Conservation (phyloP, 805 yeast genomes). For the Saitoella complicata region DNA sequence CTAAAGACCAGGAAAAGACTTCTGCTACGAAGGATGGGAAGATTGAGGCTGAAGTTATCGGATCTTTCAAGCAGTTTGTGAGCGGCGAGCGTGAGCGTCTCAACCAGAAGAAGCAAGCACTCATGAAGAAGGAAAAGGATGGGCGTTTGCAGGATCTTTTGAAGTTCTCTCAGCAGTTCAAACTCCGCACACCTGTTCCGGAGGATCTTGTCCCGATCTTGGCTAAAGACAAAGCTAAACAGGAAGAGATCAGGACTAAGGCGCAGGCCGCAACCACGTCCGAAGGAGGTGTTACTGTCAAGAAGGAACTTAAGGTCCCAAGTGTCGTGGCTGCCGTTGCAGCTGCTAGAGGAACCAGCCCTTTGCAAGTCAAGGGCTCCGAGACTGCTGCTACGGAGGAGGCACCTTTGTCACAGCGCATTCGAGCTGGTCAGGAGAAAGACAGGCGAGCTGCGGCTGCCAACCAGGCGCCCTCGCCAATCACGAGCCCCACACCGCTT, state of each 20-base stretch:
- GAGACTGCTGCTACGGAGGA: not conserved
- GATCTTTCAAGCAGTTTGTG: slow-evolving; percentile 20
- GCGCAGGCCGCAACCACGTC: slow-evolving; percentile 10
- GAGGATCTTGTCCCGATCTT: slow-evolving; percentile 52
- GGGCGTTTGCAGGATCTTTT: slow-evolving; percentile 30
- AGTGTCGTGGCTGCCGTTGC: slow-evolving; percentile 9
- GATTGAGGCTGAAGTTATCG: slow-evolving; percentile 18
- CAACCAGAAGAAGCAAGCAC: slow-evolving; percentile 16
- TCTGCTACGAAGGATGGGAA: not conserved
- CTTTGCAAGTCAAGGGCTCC: slow-evolving; percentile 5
- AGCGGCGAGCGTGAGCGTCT: slow-evolving; percentile 19
- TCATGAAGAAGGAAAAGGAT: slow-evolving; percentile 17
- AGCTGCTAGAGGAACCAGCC: slow-evolving; percentile 9
- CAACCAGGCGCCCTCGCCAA: slow-evolving; percentile 5
- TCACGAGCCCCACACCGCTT: slow-evolving; percentile 11
- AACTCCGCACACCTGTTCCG: slow-evolving; percentile 40
- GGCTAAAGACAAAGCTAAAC: slow-evolving; percentile 50
- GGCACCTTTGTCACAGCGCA: not conserved
- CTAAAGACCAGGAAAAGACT: not conserved
- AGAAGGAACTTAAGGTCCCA: slow-evolving; percentile 9
- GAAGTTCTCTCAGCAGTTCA: slow-evolving; percentile 68
- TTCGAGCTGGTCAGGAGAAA: slow-evolving; percentile 2
- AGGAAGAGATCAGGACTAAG: slow-evolving; percentile 36
- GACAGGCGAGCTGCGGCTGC: slow-evolving; percentile 2
- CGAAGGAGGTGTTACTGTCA: slow-evolving; percentile 10